phyloP scores from a whole-genome alignment of 768 basidiomycete genomes.

The Trametes villosa region DNA sequence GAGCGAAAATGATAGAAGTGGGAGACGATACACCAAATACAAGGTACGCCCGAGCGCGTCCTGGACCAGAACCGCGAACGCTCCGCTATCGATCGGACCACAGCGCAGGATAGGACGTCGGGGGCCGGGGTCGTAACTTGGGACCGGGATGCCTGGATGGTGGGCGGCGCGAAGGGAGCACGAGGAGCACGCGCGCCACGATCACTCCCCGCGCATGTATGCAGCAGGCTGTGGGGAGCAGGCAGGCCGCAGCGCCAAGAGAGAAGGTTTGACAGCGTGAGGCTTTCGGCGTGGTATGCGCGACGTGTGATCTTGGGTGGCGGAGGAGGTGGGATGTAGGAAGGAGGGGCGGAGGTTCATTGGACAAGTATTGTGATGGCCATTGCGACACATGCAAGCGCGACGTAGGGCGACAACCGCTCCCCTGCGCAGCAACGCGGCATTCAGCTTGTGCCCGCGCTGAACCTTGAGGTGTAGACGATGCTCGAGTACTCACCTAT shows the following conservation, averaged over 20 bases:
- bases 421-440: slow-evolving; percentile 62
- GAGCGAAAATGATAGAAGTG: too few relatives aligned
- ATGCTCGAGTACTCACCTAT: slow-evolving; percentile 78
- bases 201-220: neutral
- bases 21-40: too few relatives aligned
- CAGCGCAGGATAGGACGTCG: too few relatives aligned
- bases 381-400: slow-evolving; percentile 92
- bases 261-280: neutral
- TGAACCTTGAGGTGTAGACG: neutral
- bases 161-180: neutral
- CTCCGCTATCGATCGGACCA: too few relatives aligned
- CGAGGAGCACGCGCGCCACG: neutral
- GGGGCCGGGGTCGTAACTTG: too few relatives aligned
- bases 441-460: neutral
- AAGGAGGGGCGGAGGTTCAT: slow-evolving; percentile 31
- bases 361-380: slow-evolving; percentile 69
- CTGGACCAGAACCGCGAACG: too few relatives aligned
- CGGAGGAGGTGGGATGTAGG: neutral
- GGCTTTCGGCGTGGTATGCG: neutral
- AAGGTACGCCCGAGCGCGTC: too few relatives aligned
- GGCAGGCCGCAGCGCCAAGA: too few relatives aligned
- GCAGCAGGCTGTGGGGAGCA: too few relatives aligned
- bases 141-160: neutral
- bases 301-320: neutral
- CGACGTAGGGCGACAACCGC: slow-evolving; percentile 94